Conservation (phyloP, 805 yeast species). For the Lipomyces oligophaga region DNA sequence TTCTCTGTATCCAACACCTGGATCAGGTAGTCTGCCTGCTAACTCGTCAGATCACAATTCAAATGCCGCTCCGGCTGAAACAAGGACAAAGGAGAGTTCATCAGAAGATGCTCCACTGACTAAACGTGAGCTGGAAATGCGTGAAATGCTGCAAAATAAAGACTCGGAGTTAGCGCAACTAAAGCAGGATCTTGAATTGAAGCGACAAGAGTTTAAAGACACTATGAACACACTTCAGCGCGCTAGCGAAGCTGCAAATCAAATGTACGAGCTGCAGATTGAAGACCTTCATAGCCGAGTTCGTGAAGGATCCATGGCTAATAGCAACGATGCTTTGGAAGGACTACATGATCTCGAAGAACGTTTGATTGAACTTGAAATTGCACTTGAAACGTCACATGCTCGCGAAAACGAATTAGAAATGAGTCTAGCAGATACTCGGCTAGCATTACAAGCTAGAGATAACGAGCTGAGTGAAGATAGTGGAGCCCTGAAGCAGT, state of each 20-base stretch:
- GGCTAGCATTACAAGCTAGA: no score
- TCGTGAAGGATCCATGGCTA: slow-evolving; percentile 19
- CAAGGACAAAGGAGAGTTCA: slow-evolving; percentile 23
- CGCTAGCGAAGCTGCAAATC: slow-evolving; percentile 20
- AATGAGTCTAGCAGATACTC: slow-evolving; percentile 22
- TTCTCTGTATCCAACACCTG: no score
- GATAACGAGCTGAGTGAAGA: no score
- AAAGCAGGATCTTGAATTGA: slow-evolving; percentile 33
- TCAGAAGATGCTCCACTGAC: slow-evolving; percentile 14
- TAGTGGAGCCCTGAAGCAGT: no score
- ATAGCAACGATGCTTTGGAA: slow-evolving; percentile 29
- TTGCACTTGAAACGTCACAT: slow-evolving; percentile 29
- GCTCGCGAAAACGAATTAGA: slow-evolving; percentile 32
- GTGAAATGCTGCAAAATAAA: slow-evolving; percentile 31
- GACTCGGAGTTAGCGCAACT: slow-evolving; percentile 33
- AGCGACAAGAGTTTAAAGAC: slow-evolving; percentile 36
- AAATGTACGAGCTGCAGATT: slow-evolving; percentile 22
- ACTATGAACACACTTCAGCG: slow-evolving; percentile 31
- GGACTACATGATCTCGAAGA: slow-evolving; percentile 32
- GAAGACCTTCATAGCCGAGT: slow-evolving; percentile 26
- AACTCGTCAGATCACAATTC: neutral
- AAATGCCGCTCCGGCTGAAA: slow-evolving; percentile 35
- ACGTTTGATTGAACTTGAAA: slow-evolving; percentile 30
- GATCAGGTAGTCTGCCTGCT: slow-evolving; percentile 4
- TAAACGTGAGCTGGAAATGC: slow-evolving; percentile 32